Evolutionary conservation across 163 green algal species (phyloP).

Genomic region (Volvox carteri): DNA sequence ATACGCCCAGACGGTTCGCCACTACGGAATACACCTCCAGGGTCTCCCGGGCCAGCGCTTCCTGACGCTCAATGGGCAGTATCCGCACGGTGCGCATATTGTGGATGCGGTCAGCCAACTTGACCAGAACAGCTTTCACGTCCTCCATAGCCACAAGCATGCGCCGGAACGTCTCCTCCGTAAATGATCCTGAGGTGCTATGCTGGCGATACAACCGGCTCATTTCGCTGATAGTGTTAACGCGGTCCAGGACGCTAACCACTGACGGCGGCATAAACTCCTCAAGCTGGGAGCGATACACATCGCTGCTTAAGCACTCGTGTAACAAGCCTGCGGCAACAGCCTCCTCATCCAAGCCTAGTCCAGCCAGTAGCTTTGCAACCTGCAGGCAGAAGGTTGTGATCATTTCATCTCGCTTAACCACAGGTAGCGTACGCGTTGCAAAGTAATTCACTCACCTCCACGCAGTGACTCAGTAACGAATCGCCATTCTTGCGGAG

Average conservation of each 20-base stretch:
- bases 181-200: constrained; percentile 48
- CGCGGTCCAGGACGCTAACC: constrained; percentile 56
- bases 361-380: constrained; percentile 56
- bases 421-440: no score
- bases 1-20: constrained; percentile 91
- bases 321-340: constrained; percentile 89
- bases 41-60: constrained; percentile 73
- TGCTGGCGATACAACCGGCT: constrained; percentile 69
- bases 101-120: constrained; percentile 87
- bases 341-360: constrained; percentile 78
- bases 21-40: constrained; percentile 83
- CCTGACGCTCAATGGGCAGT: constrained; percentile 54
- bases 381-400: constrained; percentile 30
- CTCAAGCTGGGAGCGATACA: constrained; percentile 68
- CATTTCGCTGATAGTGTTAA: constrained; percentile 72
- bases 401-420: constrained; percentile 19
- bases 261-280: constrained; percentile 70
- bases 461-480: constrained; percentile 76
- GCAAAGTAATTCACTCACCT: no score
- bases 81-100: constrained; percentile 80
- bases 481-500: constrained; percentile 70
- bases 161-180: constrained; percentile 59
- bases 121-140: constrained; percentile 80
- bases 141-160: constrained; percentile 71
- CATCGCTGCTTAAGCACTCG: constrained; percentile 74